A percentile compares a stretch with the other conserved stretches of the same genome.
Conservation (phyloP, 2,329 filamentous ascomycete genomes). For the Onygena corvina region DNA sequence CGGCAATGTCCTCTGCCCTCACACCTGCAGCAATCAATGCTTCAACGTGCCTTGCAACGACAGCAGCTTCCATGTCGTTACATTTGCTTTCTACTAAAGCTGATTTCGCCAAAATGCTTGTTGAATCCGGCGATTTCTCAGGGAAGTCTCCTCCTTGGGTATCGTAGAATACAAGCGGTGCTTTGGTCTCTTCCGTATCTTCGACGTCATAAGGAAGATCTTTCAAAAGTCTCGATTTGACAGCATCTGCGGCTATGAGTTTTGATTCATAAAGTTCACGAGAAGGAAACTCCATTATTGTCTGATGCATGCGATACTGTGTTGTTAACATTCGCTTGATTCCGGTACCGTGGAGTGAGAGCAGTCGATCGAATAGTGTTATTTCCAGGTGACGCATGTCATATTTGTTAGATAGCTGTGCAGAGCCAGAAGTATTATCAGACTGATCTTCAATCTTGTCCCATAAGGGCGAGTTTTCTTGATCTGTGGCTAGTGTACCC, state of each 20-base stretch:
- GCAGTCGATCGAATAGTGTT: constrained; percentile 84
- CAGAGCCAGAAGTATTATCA: not conserved
- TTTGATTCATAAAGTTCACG: constrained; percentile 73
- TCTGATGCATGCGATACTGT: constrained; percentile 96
- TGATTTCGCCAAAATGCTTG: constrained; percentile 38
- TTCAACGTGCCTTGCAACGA: constrained; percentile 67
- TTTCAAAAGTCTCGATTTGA: constrained; percentile 61
- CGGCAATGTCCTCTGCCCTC: constrained; percentile 70
- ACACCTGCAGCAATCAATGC: constrained; percentile 69
- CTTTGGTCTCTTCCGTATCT: constrained; percentile 72
- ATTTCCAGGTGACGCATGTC: constrained; percentile 53
- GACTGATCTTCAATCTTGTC: constrained; percentile 40
- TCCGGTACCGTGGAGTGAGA: constrained; percentile 63
- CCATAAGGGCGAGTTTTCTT: constrained; percentile 12
- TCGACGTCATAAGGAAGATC: constrained; percentile 66
- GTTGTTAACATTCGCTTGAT: constrained; percentile 95
- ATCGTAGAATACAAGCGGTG: constrained; percentile 86
- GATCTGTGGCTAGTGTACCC: constrained; percentile 26
- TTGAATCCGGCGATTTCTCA: constrained; percentile 66
- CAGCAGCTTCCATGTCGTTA: constrained; percentile 76
- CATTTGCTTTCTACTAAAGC: constrained; percentile 66
- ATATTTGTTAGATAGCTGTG: constrained; percentile 24
- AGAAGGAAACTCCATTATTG: constrained; percentile 90
- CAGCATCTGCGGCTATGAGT: constrained; percentile 66
- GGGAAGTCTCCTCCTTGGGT: constrained; percentile 90